Percentiles rank a stretch among this genome's conserved stretches.
phyloP scores from a whole-genome alignment of 1,139 yeast genomes.

The Diutina siamensis region DNA sequence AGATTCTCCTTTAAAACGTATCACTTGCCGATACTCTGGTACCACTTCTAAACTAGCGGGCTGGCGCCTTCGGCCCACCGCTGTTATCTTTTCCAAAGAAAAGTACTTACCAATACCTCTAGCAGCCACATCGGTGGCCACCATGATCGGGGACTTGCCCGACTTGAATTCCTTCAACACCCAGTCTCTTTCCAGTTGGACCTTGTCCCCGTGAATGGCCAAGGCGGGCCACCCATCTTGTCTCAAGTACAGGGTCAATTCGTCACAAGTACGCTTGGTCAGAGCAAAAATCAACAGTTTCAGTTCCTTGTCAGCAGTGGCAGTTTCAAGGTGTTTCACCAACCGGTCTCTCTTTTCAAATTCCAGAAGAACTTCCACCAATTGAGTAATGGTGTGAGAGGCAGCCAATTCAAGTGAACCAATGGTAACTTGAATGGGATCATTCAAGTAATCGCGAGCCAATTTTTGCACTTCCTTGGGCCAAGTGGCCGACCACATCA shows the following conservation, averaged over 20 bases:
- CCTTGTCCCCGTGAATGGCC: constrained; percentile 98
- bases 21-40: background rate
- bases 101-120: constrained; percentile 98
- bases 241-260: constrained; percentile 81
- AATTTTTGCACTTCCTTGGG: constrained; percentile 93
- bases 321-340: constrained; percentile 71
- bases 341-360: constrained; percentile 90
- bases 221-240: constrained; percentile 98
- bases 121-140: constrained; percentile 99
- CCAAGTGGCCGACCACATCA: constrained; percentile 99
- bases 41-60: background rate
- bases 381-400: constrained; percentile 89
- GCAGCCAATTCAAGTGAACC: constrained; percentile 96
- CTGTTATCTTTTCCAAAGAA: background rate
- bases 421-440: constrained; percentile 91
- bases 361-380: constrained; percentile 83
- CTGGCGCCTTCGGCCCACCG: background rate
- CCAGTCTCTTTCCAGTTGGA: constrained; percentile 98
- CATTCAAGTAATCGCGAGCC: constrained; percentile 82
- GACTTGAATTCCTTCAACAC: constrained; percentile 84
- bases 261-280: constrained; percentile 96
- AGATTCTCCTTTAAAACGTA: constrained; percentile 3
- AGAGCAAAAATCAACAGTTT: constrained; percentile 85
- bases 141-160: constrained; percentile 94
- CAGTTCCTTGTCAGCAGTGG: constrained; percentile 66